Evolutionary conservation across 805 yeast species (phyloP).

Genomic region (Komagataella phaffii): DNA sequence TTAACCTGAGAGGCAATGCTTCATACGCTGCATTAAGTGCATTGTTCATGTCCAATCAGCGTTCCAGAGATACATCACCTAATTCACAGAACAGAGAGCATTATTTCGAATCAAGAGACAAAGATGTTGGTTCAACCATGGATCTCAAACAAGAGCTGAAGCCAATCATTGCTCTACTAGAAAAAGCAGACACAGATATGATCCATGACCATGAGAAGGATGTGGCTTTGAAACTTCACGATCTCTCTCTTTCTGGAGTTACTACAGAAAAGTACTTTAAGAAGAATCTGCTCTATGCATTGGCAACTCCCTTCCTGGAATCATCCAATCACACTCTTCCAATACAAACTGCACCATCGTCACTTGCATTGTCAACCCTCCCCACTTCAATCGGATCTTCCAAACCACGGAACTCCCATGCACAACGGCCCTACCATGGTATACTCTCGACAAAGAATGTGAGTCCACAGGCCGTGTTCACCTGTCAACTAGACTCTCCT

Average conservation of each 20-base stretch:
- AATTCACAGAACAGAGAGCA: neutral
- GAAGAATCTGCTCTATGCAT: constrained; percentile 40
- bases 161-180: neutral
- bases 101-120: neutral
- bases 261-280: constrained; percentile 26
- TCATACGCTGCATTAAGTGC: constrained; percentile 26
- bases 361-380: constrained; percentile 17
- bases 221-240: constrained; percentile 41
- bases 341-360: constrained; percentile 6
- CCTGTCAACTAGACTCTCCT: constrained; percentile 61
- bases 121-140: neutral
- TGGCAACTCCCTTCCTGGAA: constrained; percentile 55
- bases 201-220: neutral
- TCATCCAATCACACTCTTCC: constrained; percentile 13
- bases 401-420: constrained; percentile 1
- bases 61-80: constrained; percentile 6
- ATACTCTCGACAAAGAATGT: constrained; percentile 55
- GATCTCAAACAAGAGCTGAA: neutral
- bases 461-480: constrained; percentile 75
- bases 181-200: neutral
- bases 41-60: constrained; percentile 16
- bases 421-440: constrained; percentile 30
- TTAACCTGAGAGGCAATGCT: constrained; percentile 20
- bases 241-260: constrained; percentile 34
- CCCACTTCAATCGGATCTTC: constrained; percentile 3